phyloP scores from a whole-genome alignment of 768 basidiomycete genomes.

The Melanogaster broomeanus region DNA sequence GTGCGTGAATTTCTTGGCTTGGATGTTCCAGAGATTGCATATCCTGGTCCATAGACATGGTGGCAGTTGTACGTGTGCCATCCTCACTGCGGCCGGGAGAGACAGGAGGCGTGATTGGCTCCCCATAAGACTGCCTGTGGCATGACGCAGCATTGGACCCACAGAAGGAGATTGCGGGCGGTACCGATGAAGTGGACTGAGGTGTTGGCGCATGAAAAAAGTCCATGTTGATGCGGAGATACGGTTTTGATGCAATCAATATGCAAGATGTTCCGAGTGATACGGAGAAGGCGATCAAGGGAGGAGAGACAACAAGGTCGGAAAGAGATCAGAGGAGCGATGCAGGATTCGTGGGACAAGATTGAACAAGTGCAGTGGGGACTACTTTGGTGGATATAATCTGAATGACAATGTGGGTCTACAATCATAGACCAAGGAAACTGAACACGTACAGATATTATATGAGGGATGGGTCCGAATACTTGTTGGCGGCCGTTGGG shows the following conservation, averaged over 20 bases:
- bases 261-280: neutral
- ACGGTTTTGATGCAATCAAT: neutral
- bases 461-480: conserved; percentile 10
- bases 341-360: conserved; percentile 2
- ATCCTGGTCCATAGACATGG: conserved; percentile 12
- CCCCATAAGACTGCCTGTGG: conserved; percentile 46
- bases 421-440: neutral
- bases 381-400: conserved; percentile 8
- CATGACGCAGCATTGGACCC: conserved; percentile 14
- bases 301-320: neutral
- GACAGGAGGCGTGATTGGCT: conserved; percentile 72
- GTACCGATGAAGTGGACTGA: conserved; percentile 10
- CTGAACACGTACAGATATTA: conserved; percentile 14
- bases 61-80: conserved; percentile 15
- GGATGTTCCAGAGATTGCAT: conserved; percentile 9
- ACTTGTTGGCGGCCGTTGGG: neutral
- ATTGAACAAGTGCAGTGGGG: neutral
- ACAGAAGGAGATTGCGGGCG: conserved; percentile 7
- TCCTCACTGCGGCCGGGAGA: conserved; percentile 58
- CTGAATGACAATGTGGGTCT: no score
- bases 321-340: neutral
- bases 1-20: conserved; percentile 8
- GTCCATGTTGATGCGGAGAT: conserved; percentile 21
- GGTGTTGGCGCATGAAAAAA: conserved; percentile 23
- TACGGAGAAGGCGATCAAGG: neutral